Evolutionary conservation across 2,329 filamentous ascomycete genomes (phyloP), one percentile per base, ranked within the genome.

Genomic region (Trichoderma sp.): DNA sequence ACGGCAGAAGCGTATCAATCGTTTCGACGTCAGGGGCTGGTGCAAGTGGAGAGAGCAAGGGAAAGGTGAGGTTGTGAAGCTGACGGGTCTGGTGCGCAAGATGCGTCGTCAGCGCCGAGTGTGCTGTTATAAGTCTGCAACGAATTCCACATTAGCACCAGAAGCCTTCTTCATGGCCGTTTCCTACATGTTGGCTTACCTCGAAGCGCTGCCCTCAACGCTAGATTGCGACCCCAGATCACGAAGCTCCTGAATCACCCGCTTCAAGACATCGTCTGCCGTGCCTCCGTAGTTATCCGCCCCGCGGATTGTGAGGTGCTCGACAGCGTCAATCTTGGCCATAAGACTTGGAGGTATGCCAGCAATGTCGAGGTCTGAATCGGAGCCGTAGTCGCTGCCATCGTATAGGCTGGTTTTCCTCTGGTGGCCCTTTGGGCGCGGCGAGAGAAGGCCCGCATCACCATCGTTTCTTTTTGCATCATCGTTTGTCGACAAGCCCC

Each of bases 1-100:
- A 80, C 0, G 91, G 90, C 6, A 92, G 78, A n/a, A 93, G 82
- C 27, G 87, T 83, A 69, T 92, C 89, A 70, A 92, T 87, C 32
- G 85, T 86, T 65, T 90, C 89, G 10, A 84, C 80, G 67, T 90
- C 86, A 1, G 88, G 87, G 0, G 89, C 83, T 25, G 87, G 80
- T 13, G 88, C 85, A 27, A 92, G 82, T 0, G 91, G 91, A 15
- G 90, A 91, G 70, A 92, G 84, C 25, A 94, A 80, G 34, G 84
- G 87, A 72, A 91, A 92, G 2, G 89, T 87, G 37, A 94, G 83
- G 68, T 89, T 90, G 72, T 93, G 91, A 10, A 95, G 82, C 70
- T 89, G 88, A 64, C 91, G 90, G 59, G 90, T 90, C 79, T 94
- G 91, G 77, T 93, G 89, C 15, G 85, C 84, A 53, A 94, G 82